phyloP scores from a whole-genome alignment of 2,329 filamentous ascomycete species.

The Eutypa lata region DNA sequence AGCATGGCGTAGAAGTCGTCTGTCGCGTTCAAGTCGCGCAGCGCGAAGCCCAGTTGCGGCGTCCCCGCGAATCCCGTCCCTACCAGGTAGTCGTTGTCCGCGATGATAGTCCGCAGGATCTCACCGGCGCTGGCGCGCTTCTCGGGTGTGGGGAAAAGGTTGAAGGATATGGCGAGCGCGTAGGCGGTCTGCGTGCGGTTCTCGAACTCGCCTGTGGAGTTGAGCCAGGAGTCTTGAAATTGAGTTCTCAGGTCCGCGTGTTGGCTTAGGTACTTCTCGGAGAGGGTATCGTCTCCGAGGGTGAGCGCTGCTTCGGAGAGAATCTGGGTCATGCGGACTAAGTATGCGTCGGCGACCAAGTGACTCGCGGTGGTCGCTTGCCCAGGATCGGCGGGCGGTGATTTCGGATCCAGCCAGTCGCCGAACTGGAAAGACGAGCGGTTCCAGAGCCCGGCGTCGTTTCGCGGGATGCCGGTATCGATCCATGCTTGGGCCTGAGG shows the following conservation, averaged over 20 bases:
- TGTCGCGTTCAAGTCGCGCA: conserved; percentile 24
- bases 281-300: conserved; percentile 28
- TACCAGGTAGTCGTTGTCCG: conserved; percentile 31
- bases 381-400: conserved; percentile 37
- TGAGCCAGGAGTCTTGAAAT: conserved; percentile 32
- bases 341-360: conserved; percentile 45
- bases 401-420: conserved; percentile 48
- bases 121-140: conserved; percentile 17
- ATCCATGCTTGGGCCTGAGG: conserved; percentile 39
- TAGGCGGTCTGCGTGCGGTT: conserved; percentile 40
- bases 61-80: conserved; percentile 44
- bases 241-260: conserved; percentile 16
- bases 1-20: conserved; percentile 45
- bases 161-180: conserved; percentile 35
- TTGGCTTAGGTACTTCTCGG: conserved; percentile 17
- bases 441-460: conserved; percentile 37
- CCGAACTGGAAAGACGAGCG: conserved; percentile 34
- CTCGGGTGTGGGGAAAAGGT: conserved; percentile 22
- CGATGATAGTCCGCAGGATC: conserved; percentile 30
- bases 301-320: conserved; percentile 31
- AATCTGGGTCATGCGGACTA: conserved; percentile 39
- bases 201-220: conserved; percentile 23
- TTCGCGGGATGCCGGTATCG: conserved; percentile 32
- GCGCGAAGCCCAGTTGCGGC: conserved; percentile 32
- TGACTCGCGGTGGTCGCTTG: conserved; percentile 36